These are phyloP conservation scores for Articulospora tetracladia DNA, from an alignment of 495 filamentous ascomycete genomes.

Conservation along the genomic window DNA sequence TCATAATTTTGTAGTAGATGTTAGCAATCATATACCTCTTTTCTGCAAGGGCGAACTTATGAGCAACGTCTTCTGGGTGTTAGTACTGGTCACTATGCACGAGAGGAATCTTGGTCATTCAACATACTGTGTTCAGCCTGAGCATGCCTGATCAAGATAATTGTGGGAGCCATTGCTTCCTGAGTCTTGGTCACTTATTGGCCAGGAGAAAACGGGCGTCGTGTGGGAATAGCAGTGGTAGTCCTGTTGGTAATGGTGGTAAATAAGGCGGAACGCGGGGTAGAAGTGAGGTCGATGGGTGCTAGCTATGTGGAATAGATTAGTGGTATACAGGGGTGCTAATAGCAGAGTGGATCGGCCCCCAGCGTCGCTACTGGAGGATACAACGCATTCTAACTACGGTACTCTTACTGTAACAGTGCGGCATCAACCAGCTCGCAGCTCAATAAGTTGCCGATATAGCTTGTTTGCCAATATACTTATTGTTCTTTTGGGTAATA, in stretches of 20 bases:
- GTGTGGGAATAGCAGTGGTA: too few relatives aligned
- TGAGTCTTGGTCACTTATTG: neutral
- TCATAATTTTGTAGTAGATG: constrained; percentile 39
- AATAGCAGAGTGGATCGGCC: too few relatives aligned
- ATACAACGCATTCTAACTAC: too few relatives aligned
- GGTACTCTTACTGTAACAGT: too few relatives aligned
- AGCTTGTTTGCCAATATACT: too few relatives aligned
- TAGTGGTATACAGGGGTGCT: too few relatives aligned
- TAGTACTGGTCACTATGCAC: constrained; percentile 24
- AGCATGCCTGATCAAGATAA: constrained; percentile 58
- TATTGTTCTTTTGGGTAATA: too few relatives aligned
- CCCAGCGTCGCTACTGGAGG: too few relatives aligned
- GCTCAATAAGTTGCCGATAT: too few relatives aligned
- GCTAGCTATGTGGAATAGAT: too few relatives aligned
- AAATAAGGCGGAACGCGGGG: neutral
- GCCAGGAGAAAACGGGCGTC: neutral
- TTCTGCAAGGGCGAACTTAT: constrained; percentile 14
- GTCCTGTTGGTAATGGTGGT: neutral
- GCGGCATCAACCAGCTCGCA: too few relatives aligned
- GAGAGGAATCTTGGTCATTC: neutral
- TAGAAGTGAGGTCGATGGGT: too few relatives aligned
- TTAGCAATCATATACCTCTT: constrained; percentile 1
- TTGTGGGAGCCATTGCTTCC: constrained; percentile 43
- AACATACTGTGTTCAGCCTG: constrained; percentile 51
- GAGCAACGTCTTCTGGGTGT: constrained; percentile 17